Percentiles rank a stretch among this genome's conserved stretches.
Conservation (phyloP, 192 early-diverging fungal genomes). For the Allomyces macrogynus region DNA sequence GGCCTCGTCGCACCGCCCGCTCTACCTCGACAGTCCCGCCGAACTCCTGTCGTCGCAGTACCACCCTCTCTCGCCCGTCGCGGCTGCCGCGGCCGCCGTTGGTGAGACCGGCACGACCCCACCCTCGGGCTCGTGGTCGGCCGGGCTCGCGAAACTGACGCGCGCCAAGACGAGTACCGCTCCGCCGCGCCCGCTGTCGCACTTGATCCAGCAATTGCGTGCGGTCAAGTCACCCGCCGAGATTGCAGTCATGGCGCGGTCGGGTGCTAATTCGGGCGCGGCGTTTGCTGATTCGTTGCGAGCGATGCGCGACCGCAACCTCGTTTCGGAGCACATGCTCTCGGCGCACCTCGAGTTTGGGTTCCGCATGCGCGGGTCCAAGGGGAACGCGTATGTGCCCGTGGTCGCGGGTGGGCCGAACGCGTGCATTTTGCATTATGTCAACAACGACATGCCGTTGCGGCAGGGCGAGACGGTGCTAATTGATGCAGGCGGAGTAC, state of each 20-base stretch:
- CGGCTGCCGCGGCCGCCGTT: constrained; percentile 2
- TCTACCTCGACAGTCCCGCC: not conserved
- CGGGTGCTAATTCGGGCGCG: constrained; percentile 52
- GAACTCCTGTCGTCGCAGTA: not conserved
- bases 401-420: constrained; percentile 85
- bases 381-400: constrained; percentile 74
- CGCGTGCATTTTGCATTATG: constrained; percentile 86
- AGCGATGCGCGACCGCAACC: constrained; percentile 14
- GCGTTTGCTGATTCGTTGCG: constrained; percentile 31
- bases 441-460: constrained; percentile 53
- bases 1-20: not conserved
- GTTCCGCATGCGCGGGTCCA: constrained; percentile 34
- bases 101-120: not conserved
- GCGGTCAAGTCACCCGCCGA: constrained; percentile 61
- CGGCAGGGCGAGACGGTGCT: constrained; percentile 41
- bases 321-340: constrained; percentile 47
- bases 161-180: constrained; percentile 11
- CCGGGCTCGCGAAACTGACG: constrained; percentile 9
- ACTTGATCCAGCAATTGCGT: constrained; percentile 49
- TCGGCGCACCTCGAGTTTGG: constrained; percentile 57
- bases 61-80: constrained; percentile 5
- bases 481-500: constrained; percentile 62
- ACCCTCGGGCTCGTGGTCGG: not conserved
- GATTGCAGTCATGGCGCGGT: constrained; percentile 51
- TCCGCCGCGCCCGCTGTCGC: constrained; percentile 24